phyloP scores from a whole-genome alignment of 2,329 filamentous ascomycete genomes.

The Laburnicola sp. region DNA sequence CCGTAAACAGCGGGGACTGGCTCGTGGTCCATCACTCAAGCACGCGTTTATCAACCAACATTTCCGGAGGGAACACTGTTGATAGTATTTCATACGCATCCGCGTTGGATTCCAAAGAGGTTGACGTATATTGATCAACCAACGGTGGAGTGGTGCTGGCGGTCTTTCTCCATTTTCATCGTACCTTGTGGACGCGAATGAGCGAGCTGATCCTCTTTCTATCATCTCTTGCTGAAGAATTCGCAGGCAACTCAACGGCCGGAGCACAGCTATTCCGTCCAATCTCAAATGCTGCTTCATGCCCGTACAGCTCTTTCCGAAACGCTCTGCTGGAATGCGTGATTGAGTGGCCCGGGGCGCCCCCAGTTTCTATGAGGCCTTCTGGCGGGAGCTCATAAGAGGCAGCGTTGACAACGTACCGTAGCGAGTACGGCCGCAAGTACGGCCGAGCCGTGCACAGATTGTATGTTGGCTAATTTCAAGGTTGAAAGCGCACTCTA shows the following conservation, averaged over 20 bases:
- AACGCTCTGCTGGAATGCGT: conserved; percentile 10
- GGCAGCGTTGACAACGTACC: conserved; percentile 3
- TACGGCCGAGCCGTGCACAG: too few species aligned
- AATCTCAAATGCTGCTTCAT: conserved; percentile 25
- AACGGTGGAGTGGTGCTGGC: too few species aligned
- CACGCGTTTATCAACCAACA: too few species aligned
- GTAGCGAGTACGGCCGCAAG: too few species aligned
- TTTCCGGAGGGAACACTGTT: too few species aligned
- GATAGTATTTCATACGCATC: too few species aligned
- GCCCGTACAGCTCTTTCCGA: conserved; percentile 20
- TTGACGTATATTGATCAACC: too few species aligned
- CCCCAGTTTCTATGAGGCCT: conserved; percentile 16
- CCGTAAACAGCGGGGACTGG: too few species aligned
- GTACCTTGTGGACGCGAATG: conserved; percentile 5
- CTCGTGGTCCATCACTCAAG: too few species aligned
- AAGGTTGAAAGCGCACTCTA: too few species aligned
- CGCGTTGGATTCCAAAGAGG: too few species aligned
- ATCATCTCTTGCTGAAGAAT: not conserved
- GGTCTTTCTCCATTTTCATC: not conserved
- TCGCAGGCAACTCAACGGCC: conserved; percentile 14
- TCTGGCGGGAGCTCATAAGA: conserved; percentile 26
- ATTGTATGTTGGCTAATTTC: too few species aligned
- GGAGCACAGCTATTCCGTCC: conserved; percentile 26
- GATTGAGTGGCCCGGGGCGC: conserved; percentile 8
- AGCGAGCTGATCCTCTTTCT: conserved; percentile 7